Evolutionary conservation across 129 eudicot species (phyloP), one percentile per base, ranked within the genome.

Genomic region (Chrysanthemum seticuspe): DNA sequence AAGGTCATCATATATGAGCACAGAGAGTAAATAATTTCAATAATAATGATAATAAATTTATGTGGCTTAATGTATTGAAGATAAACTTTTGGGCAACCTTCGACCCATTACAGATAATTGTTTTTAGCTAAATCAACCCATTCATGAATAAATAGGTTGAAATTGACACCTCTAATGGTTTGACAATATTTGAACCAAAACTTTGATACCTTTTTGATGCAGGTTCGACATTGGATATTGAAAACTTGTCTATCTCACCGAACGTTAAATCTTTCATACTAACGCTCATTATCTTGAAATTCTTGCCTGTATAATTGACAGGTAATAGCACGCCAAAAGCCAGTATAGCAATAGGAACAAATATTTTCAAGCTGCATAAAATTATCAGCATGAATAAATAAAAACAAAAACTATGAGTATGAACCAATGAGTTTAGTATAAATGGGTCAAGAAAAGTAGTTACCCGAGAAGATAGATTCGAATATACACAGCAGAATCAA

Each of bases 391-490:
- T 21, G 62, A 70, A 51, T 70, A 54, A 54, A 31, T 19, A 19
- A 62, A 69, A 70, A 67, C 10, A 13, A 21, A 29, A 23, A 23
- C 14, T 18, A 13, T 10, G 40, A 18, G 13, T 21, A 78, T 0
- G 19, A 51, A 36, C 11, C 50, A 4, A 65, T 44, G 10, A 10
- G 12, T 15, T 19, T 8, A 18, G 52, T 1, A 3, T 21, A 77
- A 23, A 36, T 57, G n/a, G 65, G 47, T 62, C 55, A 44, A 51
- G 13, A 67, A 54, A 56, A 51, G 12, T 72, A 85, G 89, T 70
- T 21, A 94, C 99, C 99, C 99, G 29, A 94, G 97, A 82, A 90
- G 91, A 72, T 94, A 94, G 67, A 94, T 90, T 65, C 99, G 83
- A 63, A 94, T 83, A 73, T 90, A 94, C 8, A 85, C 97, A 78